phyloP scores from a whole-genome alignment of 1,139 yeast species.

The Debaryomycetaceae sp. region DNA sequence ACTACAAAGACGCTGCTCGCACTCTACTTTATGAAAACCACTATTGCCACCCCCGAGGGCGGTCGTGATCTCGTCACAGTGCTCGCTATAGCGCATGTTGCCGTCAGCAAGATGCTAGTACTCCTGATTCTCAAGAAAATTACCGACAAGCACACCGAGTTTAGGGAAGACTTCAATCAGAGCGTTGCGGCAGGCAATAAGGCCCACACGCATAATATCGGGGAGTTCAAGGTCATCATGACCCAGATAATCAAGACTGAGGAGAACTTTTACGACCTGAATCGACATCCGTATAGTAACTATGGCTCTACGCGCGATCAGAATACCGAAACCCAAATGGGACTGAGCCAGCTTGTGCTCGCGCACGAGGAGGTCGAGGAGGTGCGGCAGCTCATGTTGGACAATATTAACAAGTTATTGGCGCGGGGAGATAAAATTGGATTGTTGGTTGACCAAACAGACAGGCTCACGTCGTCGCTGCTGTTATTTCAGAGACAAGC shows the following conservation, averaged over 20 bases:
- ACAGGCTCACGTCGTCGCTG: conserved; percentile 57
- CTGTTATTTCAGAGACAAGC: conserved; percentile 68
- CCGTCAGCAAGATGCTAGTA: conserved; percentile 34
- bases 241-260: conserved; percentile 41
- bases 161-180: conserved; percentile 15
- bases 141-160: conserved; percentile 37
- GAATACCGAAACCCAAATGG: conserved; percentile 12
- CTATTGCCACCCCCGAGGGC: conserved; percentile 29
- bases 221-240: conserved; percentile 43
- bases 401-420: conserved; percentile 56
- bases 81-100: conserved; percentile 33
- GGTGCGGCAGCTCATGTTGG: conserved; percentile 53
- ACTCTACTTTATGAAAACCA: conserved; percentile 40
- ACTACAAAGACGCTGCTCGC: conserved; percentile 24
- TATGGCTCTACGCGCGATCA: conserved; percentile 18
- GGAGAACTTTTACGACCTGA: conserved; percentile 33
- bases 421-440: conserved; percentile 76
- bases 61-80: conserved; percentile 42
- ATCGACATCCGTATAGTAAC: conserved; percentile 18
- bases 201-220: conserved; percentile 13
- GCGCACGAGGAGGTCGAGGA: conserved; percentile 43
- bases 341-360: conserved; percentile 28
- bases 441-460: conserved; percentile 70
- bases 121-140: conserved; percentile 38
- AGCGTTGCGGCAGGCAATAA: no score